phyloP scores from a whole-genome alignment of 225 moss, liverwort and hornwort species.

The Marchantia polymorpha region DNA sequence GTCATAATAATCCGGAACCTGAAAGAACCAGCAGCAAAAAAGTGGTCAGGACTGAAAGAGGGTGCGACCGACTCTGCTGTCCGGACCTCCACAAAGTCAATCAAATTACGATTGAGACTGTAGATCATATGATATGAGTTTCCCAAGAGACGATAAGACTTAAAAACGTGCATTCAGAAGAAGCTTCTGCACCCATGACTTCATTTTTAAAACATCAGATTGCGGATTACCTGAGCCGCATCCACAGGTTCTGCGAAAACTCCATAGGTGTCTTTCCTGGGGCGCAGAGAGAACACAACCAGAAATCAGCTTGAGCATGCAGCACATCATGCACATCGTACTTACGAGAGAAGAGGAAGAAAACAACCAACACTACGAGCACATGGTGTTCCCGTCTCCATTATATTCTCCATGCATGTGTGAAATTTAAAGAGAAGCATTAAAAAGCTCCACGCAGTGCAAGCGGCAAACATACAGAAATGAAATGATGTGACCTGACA shows the following conservation, averaged over 20 bases:
- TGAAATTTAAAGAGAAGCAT: too few relatives aligned
- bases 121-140: background rate
- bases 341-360: background rate
- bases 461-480: too few relatives aligned
- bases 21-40: background rate
- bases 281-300: conserved; percentile 1
- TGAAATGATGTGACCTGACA: too few relatives aligned
- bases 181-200: background rate
- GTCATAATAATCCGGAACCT: conserved; percentile 99
- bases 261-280: conserved; percentile 98
- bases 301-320: background rate
- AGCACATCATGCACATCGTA: background rate
- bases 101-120: background rate
- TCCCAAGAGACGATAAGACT: background rate
- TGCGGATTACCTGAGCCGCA: conserved; percentile 51
- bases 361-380: background rate
- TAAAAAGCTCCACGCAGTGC: too few relatives aligned
- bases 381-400: too few relatives aligned
- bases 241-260: conserved; percentile 99
- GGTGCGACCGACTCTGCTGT: background rate
- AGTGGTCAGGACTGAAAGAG: background rate
- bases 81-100: background rate
- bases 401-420: too few relatives aligned
- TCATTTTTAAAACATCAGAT: background rate
- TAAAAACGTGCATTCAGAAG: background rate